phyloP scores from a whole-genome alignment of 306 rosid genomes.

The Gastrolobium villosum region DNA sequence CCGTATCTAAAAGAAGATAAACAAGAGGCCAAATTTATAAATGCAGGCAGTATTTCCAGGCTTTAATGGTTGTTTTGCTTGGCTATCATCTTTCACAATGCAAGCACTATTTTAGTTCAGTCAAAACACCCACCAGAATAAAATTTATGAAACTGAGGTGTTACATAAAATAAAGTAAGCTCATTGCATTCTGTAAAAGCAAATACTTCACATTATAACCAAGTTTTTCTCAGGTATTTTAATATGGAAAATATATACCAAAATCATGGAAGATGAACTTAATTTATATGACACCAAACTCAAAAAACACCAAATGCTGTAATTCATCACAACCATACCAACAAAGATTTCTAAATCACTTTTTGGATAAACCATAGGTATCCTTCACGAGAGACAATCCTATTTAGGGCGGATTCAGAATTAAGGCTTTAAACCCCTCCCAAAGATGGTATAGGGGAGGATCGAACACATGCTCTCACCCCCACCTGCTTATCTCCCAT shows the following conservation, averaged over 20 bases:
- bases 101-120: neutral
- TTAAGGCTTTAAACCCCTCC: no score
- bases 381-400: no score
- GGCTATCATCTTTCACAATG: no score
- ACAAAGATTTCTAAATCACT: neutral
- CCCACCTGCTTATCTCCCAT: no score
- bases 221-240: neutral
- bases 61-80: neutral
- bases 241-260: neutral
- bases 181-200: neutral
- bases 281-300: slow-evolving; percentile 5
- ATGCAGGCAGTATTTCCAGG: slow-evolving; percentile 18
- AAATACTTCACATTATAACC: neutral
- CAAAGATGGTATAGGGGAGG: no score
- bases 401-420: no score
- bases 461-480: no score
- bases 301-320: neutral
- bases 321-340: neutral
- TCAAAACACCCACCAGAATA: neutral
- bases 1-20: slow-evolving; percentile 4
- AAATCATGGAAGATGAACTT: neutral
- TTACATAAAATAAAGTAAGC: neutral
- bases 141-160: slow-evolving; percentile 15
- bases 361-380: no score
- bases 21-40: neutral